phyloP scores from a whole-genome alignment of 306 rosid genomes.

The Urtica urens region DNA sequence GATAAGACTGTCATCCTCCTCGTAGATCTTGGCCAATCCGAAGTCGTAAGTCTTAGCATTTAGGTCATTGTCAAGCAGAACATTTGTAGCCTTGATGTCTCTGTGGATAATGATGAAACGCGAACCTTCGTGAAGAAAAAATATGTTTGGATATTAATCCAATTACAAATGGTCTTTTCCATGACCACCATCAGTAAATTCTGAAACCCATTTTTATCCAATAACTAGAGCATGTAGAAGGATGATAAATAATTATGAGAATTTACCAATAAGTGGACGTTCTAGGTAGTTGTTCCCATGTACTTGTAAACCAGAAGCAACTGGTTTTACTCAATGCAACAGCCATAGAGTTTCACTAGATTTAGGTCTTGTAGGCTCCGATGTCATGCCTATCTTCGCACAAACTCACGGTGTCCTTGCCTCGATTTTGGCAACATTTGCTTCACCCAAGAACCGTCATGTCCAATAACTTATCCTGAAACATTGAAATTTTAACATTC shows the following conservation, averaged over 20 bases:
- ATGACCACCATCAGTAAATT: neutral
- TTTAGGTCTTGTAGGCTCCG: constrained; percentile 61
- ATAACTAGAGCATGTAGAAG: too few species aligned
- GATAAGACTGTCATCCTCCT: constrained; percentile 36
- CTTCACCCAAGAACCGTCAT: constrained; percentile 49
- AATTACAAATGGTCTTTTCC: constrained; percentile 13
- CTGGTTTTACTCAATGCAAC: constrained; percentile 49
- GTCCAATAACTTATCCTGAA: constrained; percentile 46
- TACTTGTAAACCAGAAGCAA: constrained; percentile 53
- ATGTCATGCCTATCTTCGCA: constrained; percentile 50
- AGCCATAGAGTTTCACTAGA: constrained; percentile 57
- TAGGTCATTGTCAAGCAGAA: constrained; percentile 33
- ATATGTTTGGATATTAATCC: constrained; percentile 53
- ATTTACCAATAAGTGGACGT: constrained; percentile 41
- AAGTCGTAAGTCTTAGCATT: constrained; percentile 43
- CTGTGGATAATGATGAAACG: constrained; percentile 50
- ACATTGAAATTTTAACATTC: neutral
- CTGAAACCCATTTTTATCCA: too few species aligned
- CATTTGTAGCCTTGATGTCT: constrained; percentile 56
- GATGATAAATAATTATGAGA: too few species aligned
- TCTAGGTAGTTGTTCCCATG: constrained; percentile 60
- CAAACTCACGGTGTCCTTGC: constrained; percentile 60
- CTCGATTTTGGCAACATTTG: constrained; percentile 47
- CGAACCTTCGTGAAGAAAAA: constrained; percentile 54
- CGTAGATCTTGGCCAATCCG: constrained; percentile 48